Evolutionary conservation across 2,329 filamentous ascomycete species (phyloP).

Genomic region (Cladophialophora yegresii): DNA sequence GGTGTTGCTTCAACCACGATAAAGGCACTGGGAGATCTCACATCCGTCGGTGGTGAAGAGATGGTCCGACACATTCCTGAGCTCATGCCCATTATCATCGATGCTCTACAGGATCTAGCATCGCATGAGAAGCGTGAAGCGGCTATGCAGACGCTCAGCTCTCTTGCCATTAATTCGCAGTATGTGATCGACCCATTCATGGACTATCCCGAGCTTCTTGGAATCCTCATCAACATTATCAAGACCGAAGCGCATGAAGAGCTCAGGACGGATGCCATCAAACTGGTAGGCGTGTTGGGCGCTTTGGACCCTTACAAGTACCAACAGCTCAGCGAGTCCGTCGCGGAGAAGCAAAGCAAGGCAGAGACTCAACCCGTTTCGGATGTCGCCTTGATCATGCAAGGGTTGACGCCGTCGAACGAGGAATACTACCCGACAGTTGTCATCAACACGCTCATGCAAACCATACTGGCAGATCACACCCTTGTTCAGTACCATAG

Average conservation of each 20-base stretch:
- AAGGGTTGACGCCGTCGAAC: conserved; percentile 89
- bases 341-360: conserved; percentile 74
- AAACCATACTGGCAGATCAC: conserved; percentile 80
- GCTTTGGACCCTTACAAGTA: conserved; percentile 96
- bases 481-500: conserved; percentile 90
- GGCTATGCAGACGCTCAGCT: conserved; percentile 83
- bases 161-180: conserved; percentile 91
- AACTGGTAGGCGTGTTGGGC: conserved; percentile 91
- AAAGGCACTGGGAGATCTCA: conserved; percentile 89
- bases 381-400: conserved; percentile 98
- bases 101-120: conserved; percentile 89
- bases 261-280: conserved; percentile 90
- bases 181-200: conserved; percentile 97
- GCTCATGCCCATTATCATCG: conserved; percentile 92
- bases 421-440: conserved; percentile 99
- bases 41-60: conserved; percentile 88
- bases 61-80: conserved; percentile 90
- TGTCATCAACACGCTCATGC: conserved; percentile 91
- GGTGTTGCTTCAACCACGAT: conserved; percentile 94
- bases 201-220: conserved; percentile 90
- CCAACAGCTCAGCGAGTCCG: conserved; percentile 75
- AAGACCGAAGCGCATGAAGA: conserved; percentile 86
- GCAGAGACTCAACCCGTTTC: conserved; percentile 71
- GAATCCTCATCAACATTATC: conserved; percentile 90
- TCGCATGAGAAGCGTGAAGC: conserved; percentile 88